Evolutionary conservation across 768 basidiomycete genomes (phyloP).

Genomic region (Collybiopsis luxurians): DNA sequence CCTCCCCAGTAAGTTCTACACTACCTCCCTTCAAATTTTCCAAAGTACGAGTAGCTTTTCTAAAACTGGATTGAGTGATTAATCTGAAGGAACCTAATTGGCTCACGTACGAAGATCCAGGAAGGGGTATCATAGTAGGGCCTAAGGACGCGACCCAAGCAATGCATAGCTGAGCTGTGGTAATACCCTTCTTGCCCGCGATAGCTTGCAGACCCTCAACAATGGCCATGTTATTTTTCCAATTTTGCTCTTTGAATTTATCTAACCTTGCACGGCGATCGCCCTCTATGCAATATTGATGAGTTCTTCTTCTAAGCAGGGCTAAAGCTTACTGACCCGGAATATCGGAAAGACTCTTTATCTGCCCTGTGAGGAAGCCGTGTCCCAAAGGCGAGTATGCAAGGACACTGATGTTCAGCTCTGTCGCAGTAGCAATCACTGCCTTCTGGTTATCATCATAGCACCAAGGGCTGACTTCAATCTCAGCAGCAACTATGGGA

Average conservation of each 20-base stretch:
- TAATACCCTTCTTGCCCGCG: conserved; percentile 39
- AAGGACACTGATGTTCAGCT: conserved; percentile 56
- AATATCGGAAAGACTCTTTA: conserved; percentile 37
- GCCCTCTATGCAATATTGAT: too few relatives aligned
- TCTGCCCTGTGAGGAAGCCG: conserved; percentile 50
- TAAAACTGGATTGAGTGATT: neutral
- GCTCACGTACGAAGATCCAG: conserved; percentile 30
- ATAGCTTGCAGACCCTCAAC: conserved; percentile 39
- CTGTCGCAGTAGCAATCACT: conserved; percentile 52
- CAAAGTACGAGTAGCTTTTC: conserved; percentile 29
- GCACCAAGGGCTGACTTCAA: too few relatives aligned
- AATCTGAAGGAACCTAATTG: neutral
- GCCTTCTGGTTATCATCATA: conserved; percentile 51
- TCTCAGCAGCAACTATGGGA: conserved; percentile 59
- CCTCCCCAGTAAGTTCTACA: neutral
- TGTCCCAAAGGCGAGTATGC: conserved; percentile 60
- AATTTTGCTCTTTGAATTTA: conserved; percentile 44
- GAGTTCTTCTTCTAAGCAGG: too few relatives aligned
- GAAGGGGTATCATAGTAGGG: conserved; percentile 45
- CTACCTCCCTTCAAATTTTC: conserved; percentile 46
- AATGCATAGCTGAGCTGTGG: conserved; percentile 40
- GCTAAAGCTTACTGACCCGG: conserved; percentile 24
- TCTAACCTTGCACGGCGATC: conserved; percentile 37
- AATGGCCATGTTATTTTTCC: conserved; percentile 41
- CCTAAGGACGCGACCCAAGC: conserved; percentile 42